Percentiles rank a stretch among this genome's conserved stretches.
Evolutionary conservation across 179 eudicot species (phyloP).

Genomic region (Corrigiola litoralis): DNA sequence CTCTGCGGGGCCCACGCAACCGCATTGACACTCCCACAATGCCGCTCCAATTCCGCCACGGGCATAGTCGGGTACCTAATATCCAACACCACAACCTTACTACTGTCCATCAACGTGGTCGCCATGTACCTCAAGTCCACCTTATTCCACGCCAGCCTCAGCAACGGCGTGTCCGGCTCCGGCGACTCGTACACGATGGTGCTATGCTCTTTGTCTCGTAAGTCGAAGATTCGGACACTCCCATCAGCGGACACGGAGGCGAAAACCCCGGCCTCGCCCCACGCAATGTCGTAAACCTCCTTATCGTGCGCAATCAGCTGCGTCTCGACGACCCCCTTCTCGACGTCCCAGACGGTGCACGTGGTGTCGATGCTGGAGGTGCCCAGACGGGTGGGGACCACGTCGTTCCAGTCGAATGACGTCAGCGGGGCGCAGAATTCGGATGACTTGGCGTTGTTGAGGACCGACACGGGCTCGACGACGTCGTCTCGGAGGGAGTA

Average conservation of each 20-base stretch:
- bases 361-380: constrained; percentile 90
- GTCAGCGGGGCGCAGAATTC: constrained; percentile 84
- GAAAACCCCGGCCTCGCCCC: constrained; percentile 90
- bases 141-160: constrained; percentile 89
- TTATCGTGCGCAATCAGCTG: constrained; percentile 93
- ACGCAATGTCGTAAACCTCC: constrained; percentile 93
- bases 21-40: constrained; percentile 67
- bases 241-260: constrained; percentile 93
- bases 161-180: constrained; percentile 73
- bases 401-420: constrained; percentile 91
- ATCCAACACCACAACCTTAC: constrained; percentile 76
- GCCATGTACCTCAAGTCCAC: constrained; percentile 92
- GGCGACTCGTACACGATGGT: constrained; percentile 87
- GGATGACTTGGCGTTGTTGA: constrained; percentile 72
- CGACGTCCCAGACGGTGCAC: constrained; percentile 90
- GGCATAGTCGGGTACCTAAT: constrained; percentile 81
- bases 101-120: constrained; percentile 76
- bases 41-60: constrained; percentile 91
- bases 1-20: constrained; percentile 93
- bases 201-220: constrained; percentile 88
- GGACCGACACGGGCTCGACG: constrained; percentile 40
- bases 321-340: constrained; percentile 72
- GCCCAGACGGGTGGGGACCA: constrained; percentile 64
- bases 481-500: constrained; percentile 42
- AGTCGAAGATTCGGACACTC: constrained; percentile 79